Conservation (phyloP, 1,284 basidiomycete genomes). For the Veloboletus limbatus region DNA sequence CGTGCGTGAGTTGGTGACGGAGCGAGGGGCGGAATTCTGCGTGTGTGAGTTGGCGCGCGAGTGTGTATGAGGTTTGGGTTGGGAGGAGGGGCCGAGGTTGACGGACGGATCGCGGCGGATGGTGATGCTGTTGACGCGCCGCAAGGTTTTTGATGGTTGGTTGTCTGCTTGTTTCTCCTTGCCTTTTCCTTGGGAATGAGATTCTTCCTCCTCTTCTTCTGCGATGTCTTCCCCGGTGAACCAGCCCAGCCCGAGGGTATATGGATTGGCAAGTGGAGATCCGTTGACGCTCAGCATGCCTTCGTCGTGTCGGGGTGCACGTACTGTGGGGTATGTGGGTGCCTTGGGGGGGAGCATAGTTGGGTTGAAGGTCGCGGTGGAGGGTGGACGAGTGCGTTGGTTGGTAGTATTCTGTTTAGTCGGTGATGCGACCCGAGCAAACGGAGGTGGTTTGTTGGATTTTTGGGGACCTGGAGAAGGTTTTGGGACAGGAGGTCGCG, state of each 20-base stretch:
- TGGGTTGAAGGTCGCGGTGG: slow-evolving; percentile 71
- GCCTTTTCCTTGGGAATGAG: slow-evolving; percentile 16
- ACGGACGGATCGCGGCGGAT: slow-evolving; percentile 58
- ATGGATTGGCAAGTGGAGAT: slow-evolving; percentile 72
- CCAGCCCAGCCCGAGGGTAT: slow-evolving; percentile 56
- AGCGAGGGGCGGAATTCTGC: too few species aligned
- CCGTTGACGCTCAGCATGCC: slow-evolving; percentile 74
- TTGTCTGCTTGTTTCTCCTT: slow-evolving; percentile 19
- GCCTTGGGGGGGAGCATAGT: slow-evolving; percentile 55
- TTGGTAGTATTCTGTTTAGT: too few species aligned
- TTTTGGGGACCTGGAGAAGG: slow-evolving; percentile 56
- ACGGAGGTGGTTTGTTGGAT: too few species aligned
- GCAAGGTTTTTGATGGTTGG: too few species aligned
- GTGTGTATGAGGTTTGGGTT: slow-evolving; percentile 27
- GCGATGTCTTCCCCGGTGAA: slow-evolving; percentile 38
- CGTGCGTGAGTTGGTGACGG: too few species aligned
- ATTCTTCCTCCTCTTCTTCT: slow-evolving; percentile 19
- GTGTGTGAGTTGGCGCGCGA: too few species aligned
- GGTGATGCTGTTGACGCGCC: slow-evolving; percentile 59
- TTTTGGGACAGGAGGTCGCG: slow-evolving; percentile 37
- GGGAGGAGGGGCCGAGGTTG: slow-evolving; percentile 25
- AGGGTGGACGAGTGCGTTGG: slow-evolving; percentile 60
- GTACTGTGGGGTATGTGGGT: slow-evolving; percentile 53
- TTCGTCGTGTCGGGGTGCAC: slow-evolving; percentile 64
- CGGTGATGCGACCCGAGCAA: slow-evolving; percentile 43